Base-by-base conservation (phyloP, 31 red algal genomes). In the Asparagopsis taxiformis region DNA sequence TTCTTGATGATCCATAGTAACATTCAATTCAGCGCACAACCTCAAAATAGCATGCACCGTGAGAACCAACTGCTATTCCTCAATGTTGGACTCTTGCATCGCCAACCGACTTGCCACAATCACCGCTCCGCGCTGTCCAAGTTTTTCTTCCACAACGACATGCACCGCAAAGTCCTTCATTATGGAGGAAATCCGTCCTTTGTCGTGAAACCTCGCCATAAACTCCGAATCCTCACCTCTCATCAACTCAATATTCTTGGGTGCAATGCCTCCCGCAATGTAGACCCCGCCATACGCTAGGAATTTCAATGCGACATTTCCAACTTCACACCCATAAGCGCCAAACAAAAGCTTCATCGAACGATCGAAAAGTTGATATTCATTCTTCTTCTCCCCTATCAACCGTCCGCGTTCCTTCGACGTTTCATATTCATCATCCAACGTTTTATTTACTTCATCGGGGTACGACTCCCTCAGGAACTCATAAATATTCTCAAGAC, bases 401-500 rank as follows among this genome's bases (percentile, higher is more conserved):
- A 87, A 31, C 31, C 77, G 62, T 11, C 81, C 90, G 7, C 75
- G 54, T 41, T 98, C 95, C 11, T 52, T 79, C 36, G 86, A 67
- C 28, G 68, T 70, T 10, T 80, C 55, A 66, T 88, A 91, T 30
- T 71, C 59, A 35, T 87, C 26, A 55, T 86, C 73, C 30, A 88
- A 62, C 4, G 59, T 38, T 3, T 49, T 34, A 58, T 87, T 70
- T 19, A 91, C 79, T 55, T 87, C 55, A 23, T 82, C 75, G 6
- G 87, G 93, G 52, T 46, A 80, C 37, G 67, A 77, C 63, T 87
- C 65, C 5, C 82, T 49, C 5, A 98, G 66, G 48, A 94, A 98
- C 58, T 91, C 85, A 50, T 98, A 98, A n/a, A 98, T 83, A 55
- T 98, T 98, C 43, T 87, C 82, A 34, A 98, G 74, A 22, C 95